Evolutionary conservation across 768 basidiomycete genomes (phyloP), one percentile per base, ranked within the genome.

Genomic region (Wakefieldia striispora): DNA sequence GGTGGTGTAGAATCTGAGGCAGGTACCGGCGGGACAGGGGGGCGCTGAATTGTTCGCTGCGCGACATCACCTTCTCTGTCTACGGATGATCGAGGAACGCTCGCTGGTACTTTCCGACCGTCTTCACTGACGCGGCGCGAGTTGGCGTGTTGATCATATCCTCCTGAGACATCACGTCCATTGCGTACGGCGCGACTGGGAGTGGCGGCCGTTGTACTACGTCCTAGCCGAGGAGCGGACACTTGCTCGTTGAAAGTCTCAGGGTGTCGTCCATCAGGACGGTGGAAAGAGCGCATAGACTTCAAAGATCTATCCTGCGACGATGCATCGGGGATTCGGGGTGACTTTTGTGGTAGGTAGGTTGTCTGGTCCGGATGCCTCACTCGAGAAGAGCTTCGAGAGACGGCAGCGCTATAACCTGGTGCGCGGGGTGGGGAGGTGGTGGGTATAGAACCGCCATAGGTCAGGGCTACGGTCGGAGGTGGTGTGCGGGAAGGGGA

Each of bases 281-380:
- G 79, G 58, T 81, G 84, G 70, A 89, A 84, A 8, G 87, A 88
- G 16, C 81, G 76, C 74, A 70, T 71, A 19, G 76, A 67, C 17
- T 77, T 77, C 24, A 87, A 55, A 3, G 65, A 39, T 45, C 54
- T 58, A 13, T 63, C 60, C 27, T 61, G 64, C 9, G 62, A 38
- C 35, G 56, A 19, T 9, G 38, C 33, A 17, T 63, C 47, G 38
- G 63, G 52, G 44, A 58, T 47, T 24, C 65, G 60, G 21, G 57
- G 31, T 7, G 53, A 40, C 46, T 47, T 56, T 24, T 61, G 64
- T 49, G 62, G 66, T 21, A 48, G 42, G 40, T 55, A 50, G 14
- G 40, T 8, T 26, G 45, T 35, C 8, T 56, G 46, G 31, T 60
- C 61, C 4, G 37, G 39, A 36, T 51, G 29, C 44, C 44, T 58